phyloP scores from a whole-genome alignment of 2,329 filamentous ascomycete species.

The Penicillium nordicum region DNA sequence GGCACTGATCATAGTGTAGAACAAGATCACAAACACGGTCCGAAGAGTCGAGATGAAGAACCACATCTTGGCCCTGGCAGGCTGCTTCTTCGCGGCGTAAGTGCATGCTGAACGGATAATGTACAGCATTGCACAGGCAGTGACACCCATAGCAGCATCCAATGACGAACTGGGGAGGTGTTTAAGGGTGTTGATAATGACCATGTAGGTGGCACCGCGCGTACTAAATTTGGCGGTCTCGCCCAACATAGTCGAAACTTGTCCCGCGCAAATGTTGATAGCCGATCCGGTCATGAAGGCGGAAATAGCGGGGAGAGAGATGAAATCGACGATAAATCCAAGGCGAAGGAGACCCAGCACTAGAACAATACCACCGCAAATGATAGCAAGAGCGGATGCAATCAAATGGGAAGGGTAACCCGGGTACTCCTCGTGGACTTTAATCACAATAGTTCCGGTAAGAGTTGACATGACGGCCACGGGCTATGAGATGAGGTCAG shows the following conservation, averaged over 20 bases:
- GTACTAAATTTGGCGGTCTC: slow-evolving; percentile 65
- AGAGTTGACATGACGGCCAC: slow-evolving; percentile 95
- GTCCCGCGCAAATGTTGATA: slow-evolving; percentile 79
- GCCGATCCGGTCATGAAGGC: slow-evolving; percentile 98
- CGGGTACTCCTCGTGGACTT: slow-evolving; percentile 57
- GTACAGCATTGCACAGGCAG: slow-evolving; percentile 74
- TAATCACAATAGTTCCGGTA: slow-evolving; percentile 73
- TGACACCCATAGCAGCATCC: slow-evolving; percentile 88
- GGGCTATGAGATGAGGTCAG: slow-evolving; percentile 54
- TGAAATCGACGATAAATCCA: slow-evolving; percentile 90
- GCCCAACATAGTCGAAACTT: slow-evolving; percentile 78
- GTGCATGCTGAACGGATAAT: slow-evolving; percentile 65
- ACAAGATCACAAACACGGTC: slow-evolving; percentile 83
- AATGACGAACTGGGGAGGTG: slow-evolving; percentile 63
- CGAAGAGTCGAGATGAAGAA: slow-evolving; percentile 92
- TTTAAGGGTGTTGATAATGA: slow-evolving; percentile 79
- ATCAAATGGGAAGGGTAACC: slow-evolving; percentile 60
- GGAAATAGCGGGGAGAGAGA: slow-evolving; percentile 82
- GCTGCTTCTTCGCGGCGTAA: slow-evolving; percentile 64
- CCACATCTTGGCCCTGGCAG: slow-evolving; percentile 66
- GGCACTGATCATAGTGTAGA: slow-evolving; percentile 90
- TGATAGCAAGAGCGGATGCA: slow-evolving; percentile 73
- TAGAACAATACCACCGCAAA: slow-evolving; percentile 72
- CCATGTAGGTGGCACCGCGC: slow-evolving; percentile 72
- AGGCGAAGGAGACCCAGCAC: slow-evolving; percentile 74